A percentile compares a stretch with the other conserved stretches of the same genome.
These are phyloP conservation scores for Mikania micrantha DNA, from an alignment of 129 eudicot species.

Conservation along the genomic window DNA sequence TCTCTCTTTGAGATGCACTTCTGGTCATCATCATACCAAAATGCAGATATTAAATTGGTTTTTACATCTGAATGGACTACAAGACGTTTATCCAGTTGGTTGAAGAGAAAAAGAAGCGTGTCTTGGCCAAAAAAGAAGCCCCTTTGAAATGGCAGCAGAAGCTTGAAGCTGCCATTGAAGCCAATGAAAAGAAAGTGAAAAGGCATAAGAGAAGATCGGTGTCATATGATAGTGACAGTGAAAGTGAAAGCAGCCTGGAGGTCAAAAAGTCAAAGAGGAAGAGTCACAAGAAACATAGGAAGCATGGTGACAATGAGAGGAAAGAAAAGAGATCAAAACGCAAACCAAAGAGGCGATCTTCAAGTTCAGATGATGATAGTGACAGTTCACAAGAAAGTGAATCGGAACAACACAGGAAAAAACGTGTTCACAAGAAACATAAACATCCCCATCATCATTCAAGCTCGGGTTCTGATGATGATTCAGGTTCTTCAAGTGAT, in stretches of 20 bases:
- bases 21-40: conserved; percentile 87
- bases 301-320: conserved; percentile 48
- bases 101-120: conserved; percentile 91
- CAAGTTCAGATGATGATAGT: conserved; percentile 39
- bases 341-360: conserved; percentile 50
- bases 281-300: conserved; percentile 58
- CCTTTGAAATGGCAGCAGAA: conserved; percentile 97
- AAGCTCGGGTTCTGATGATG: conserved; percentile 28
- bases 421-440: conserved; percentile 40
- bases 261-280: conserved; percentile 42
- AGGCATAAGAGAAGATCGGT: conserved; percentile 66
- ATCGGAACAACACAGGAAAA: conserved; percentile 36
- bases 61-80: conserved; percentile 70
- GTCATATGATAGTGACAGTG: conserved; percentile 43
- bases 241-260: conserved; percentile 33
- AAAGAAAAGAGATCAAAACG: conserved; percentile 52
- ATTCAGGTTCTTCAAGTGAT: conserved; percentile 23
- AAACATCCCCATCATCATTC: conserved; percentile 26
- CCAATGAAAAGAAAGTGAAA: conserved; percentile 57
- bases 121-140: conserved; percentile 79
- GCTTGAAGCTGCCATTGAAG: conserved; percentile 96
- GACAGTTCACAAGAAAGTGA: conserved; percentile 38
- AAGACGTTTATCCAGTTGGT: conserved; percentile 95
- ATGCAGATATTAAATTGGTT: conserved; percentile 81
- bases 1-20: conserved; percentile 99